phyloP scores from a whole-genome alignment of 148 eudicot genomes.

The Mesembryanthemum crystallinum region DNA sequence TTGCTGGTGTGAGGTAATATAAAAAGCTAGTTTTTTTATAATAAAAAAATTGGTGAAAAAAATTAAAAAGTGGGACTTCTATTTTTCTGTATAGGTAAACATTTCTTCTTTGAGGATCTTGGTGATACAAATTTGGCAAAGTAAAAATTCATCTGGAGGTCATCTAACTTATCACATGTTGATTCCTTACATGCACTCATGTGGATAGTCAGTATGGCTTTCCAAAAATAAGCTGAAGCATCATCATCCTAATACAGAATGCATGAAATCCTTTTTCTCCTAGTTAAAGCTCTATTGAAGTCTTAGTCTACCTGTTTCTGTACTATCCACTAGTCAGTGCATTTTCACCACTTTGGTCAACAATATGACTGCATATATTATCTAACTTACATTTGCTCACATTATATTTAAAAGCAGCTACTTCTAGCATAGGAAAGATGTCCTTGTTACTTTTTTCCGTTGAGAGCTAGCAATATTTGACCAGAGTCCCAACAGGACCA shows the following conservation, averaged over 20 bases:
- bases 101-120: not conserved
- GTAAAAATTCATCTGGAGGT: not conserved
- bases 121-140: not conserved
- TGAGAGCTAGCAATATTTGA: no score
- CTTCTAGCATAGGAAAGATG: not conserved
- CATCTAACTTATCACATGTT: not conserved
- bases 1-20: constrained; percentile 9
- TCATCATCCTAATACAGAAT: not conserved
- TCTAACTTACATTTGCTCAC: not conserved
- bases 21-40: no score
- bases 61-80: no score
- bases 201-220: not conserved
- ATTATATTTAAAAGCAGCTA: not conserved
- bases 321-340: not conserved
- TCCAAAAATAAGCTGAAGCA: not conserved
- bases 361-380: not conserved
- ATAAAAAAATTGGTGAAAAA: no score
- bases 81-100: no score
- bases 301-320: not conserved
- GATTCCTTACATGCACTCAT: not conserved
- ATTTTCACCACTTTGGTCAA: not conserved
- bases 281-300: not conserved
- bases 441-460: no score
- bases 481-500: no score
- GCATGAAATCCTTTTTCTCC: not conserved